Base-by-base conservation (phyloP, 805 yeast species). In the Yarrowia sp. region DNA sequence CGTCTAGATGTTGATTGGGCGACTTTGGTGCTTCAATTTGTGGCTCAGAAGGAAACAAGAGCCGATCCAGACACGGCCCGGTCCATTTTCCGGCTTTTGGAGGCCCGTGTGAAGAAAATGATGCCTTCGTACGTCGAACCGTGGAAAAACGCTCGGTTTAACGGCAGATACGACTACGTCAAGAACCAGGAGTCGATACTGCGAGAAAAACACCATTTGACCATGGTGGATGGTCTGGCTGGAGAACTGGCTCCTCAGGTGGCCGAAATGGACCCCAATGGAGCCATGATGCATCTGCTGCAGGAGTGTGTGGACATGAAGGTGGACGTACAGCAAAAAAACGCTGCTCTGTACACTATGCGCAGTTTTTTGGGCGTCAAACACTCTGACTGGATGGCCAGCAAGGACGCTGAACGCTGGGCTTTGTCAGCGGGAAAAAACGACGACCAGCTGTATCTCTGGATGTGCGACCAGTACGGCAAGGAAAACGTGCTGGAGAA, bases 391-490 rank as follows among this genome's bases (percentile, higher is more conserved):
- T 54, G 61, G 61, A 35, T 5, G 7, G 3, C 4, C 7, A 17
- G 12, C 10, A 41, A 35, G 14, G 22, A 35, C 11, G 22, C 44
- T 11, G 6, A 1, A 6, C 5, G 22, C 3, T 51, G 59, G 59
- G 59, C n/a, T n/a, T n/a, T n/a, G 17, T 10, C 14, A 4, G n/a
- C 32, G 5, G 24, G 8, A 2, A 11, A 21, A 3, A 2, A 12
- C 8, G 32, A 16, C n/a, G 35, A 54, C 11, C 61, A 54, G 26
- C 24, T 54, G 14, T 54, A 54, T 16, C 17, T 54, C 26, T 54
- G 61, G 61, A 17, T 54, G 61, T 17, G 46, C 5, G 61, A 54
- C 46, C 22, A 26, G 35, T 38, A 36, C 35, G 36, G 43, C 14
- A 19, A 33, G 26, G 59, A 36, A 17, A 4, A 26, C 4, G 26